These are phyloP conservation scores for Aureobasidium sp. DNA, from an alignment of 2,329 filamentous ascomycete genomes.

Conservation along the genomic window DNA sequence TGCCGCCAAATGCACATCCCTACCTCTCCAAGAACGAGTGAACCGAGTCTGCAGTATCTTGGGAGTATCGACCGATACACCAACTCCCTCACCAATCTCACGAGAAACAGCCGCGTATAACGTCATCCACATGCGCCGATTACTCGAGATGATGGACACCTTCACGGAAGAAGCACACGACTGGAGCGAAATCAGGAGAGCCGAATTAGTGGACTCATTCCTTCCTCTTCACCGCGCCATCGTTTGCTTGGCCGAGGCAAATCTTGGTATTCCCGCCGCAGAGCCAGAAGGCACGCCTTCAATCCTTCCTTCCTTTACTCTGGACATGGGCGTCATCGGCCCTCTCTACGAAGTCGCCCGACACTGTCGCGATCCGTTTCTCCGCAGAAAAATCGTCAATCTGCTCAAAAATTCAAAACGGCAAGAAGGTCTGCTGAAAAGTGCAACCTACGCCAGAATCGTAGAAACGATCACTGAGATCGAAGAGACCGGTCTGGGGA, in stretches of 20 bases:
- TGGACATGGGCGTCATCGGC: conserved; percentile 25
- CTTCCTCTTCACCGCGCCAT: neutral
- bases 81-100: neutral
- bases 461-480: conserved; percentile 28
- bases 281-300: neutral
- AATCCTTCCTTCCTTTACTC: conserved; percentile 19
- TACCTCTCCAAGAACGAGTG: neutral
- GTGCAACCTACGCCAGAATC: conserved; percentile 21
- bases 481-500: conserved; percentile 17
- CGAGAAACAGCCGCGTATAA: neutral
- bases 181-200: neutral
- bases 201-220: neutral
- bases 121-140: neutral
- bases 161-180: neutral
- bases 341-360: conserved; percentile 23
- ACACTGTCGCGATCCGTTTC: conserved; percentile 22
- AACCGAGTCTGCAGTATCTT: neutral
- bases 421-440: conserved; percentile 23
- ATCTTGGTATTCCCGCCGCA: neutral
- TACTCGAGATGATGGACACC: neutral
- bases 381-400: conserved; percentile 22
- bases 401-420: conserved; percentile 18
- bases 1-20: neutral
- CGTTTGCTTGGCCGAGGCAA: neutral
- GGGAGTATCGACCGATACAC: neutral